phyloP scores from a whole-genome alignment of 768 basidiomycete genomes.

The Mrakia hoshinonis region DNA sequence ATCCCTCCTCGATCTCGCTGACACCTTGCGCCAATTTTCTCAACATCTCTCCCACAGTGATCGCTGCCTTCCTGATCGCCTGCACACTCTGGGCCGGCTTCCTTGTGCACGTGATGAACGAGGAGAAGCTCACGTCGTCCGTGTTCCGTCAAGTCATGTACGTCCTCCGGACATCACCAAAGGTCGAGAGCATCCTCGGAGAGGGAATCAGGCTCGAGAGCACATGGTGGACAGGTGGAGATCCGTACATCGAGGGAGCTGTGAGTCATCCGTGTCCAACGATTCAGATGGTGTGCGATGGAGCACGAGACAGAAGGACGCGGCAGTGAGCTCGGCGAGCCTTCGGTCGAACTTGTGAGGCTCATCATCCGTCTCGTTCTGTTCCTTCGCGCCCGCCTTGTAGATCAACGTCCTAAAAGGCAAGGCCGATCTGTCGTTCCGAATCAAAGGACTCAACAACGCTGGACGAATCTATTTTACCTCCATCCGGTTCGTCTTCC shows the following conservation, averaged over 20 bases:
- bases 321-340: background rate
- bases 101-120: slow-evolving; percentile 20
- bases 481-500: slow-evolving; percentile 19
- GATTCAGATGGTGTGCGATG: too few species aligned
- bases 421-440: slow-evolving; percentile 22
- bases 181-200: slow-evolving; percentile 1
- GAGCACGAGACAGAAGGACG: background rate
- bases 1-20: background rate
- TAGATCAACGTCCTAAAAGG: slow-evolving; percentile 24
- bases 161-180: slow-evolving; percentile 7
- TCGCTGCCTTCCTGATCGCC: slow-evolving; percentile 3
- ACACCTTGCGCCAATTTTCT: background rate
- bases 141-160: slow-evolving; percentile 28
- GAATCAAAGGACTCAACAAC: slow-evolving; percentile 15
- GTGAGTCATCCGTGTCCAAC: background rate
- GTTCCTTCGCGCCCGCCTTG: background rate
- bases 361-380: background rate
- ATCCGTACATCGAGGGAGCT: slow-evolving; percentile 18
- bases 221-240: slow-evolving; percentile 27
- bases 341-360: too few species aligned
- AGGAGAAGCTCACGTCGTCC: slow-evolving; percentile 25
- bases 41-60: background rate
- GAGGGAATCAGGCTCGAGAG: slow-evolving; percentile 19
- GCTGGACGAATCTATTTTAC: slow-evolving; percentile 25
- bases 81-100: slow-evolving; percentile 15